Percentiles rank a stretch among this genome's conserved stretches.
Conservation (phyloP, 305 asterid species). For the Fraxinus paxiana region DNA sequence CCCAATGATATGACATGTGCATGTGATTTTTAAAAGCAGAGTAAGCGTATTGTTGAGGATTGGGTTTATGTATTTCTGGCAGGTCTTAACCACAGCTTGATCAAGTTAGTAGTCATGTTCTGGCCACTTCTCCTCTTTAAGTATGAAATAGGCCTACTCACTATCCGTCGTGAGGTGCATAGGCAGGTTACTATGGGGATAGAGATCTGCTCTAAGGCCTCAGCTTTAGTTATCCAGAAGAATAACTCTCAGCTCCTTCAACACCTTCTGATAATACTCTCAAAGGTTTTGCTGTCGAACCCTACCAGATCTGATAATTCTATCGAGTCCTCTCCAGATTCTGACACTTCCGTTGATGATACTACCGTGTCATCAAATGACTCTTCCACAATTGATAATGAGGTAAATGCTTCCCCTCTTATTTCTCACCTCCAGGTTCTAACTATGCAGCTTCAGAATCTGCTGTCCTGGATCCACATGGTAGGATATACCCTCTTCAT, state of each 20-base stretch:
- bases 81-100: not conserved
- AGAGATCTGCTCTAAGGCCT: not conserved
- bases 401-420: not conserved
- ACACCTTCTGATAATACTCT: not conserved
- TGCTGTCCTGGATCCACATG: not conserved
- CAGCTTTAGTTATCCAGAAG: not conserved
- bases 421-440: not conserved
- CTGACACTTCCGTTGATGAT: not conserved
- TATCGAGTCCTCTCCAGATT: not conserved
- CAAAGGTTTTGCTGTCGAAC: not conserved
- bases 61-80: not conserved
- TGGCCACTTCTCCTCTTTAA: not conserved
- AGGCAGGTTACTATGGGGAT: not conserved
- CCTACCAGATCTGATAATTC: not conserved
- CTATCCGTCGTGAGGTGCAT: not conserved
- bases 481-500: not conserved
- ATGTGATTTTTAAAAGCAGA: not conserved
- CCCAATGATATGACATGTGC: not conserved
- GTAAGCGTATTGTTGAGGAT: not conserved
- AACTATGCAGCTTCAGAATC: not conserved
- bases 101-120: not conserved
- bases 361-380: not conserved
- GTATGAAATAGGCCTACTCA: not conserved
- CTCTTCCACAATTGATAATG: not conserved
- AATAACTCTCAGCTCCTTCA: not conserved